Conservation (phyloP, 2,329 filamentous ascomycete genomes). For the Sporothrix variecibatus region DNA sequence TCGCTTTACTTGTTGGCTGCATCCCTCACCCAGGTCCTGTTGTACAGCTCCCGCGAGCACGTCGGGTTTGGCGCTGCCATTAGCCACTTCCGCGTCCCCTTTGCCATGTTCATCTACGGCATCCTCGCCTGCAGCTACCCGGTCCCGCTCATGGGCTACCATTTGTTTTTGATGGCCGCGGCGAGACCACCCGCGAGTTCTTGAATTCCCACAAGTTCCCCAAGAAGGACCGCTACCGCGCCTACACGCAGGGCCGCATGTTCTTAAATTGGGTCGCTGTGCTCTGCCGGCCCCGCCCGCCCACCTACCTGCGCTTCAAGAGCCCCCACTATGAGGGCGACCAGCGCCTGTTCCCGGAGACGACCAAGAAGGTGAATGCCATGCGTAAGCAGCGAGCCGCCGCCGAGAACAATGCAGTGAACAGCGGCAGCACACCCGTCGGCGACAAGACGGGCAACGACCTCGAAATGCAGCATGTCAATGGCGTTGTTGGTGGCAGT, state of each 20-base stretch:
- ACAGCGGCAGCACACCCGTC: conserved; percentile 46
- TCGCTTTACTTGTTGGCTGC: conserved; percentile 74
- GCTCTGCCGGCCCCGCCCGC: conserved; percentile 77
- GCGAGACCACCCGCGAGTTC: conserved; percentile 95
- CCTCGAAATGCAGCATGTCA: conserved; percentile 73
- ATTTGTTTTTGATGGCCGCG: conserved; percentile 88
- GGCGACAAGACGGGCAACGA: conserved; percentile 44
- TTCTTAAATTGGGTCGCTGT: conserved; percentile 80
- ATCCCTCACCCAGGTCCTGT: conserved; percentile 76
- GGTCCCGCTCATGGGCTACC: conserved; percentile 79
- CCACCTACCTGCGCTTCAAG: conserved; percentile 90
- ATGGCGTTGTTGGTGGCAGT: background rate
- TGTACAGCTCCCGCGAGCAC: conserved; percentile 65
- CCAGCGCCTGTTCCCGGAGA: conserved; percentile 68
- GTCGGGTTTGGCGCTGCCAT: conserved; percentile 71
- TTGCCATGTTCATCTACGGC: conserved; percentile 86
- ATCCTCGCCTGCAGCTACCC: conserved; percentile 77
- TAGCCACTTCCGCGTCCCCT: conserved; percentile 72
- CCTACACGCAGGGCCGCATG: conserved; percentile 78
- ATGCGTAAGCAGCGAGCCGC: background rate
- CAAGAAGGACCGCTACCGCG: conserved; percentile 86
- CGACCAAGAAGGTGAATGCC: conserved; percentile 39
- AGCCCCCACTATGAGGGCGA: conserved; percentile 74
- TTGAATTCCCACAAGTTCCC: conserved; percentile 94
- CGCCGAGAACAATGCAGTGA: conserved; percentile 30